Conservation (phyloP, 2,329 filamentous ascomycete genomes). For the Hypoxylon sp. region DNA sequence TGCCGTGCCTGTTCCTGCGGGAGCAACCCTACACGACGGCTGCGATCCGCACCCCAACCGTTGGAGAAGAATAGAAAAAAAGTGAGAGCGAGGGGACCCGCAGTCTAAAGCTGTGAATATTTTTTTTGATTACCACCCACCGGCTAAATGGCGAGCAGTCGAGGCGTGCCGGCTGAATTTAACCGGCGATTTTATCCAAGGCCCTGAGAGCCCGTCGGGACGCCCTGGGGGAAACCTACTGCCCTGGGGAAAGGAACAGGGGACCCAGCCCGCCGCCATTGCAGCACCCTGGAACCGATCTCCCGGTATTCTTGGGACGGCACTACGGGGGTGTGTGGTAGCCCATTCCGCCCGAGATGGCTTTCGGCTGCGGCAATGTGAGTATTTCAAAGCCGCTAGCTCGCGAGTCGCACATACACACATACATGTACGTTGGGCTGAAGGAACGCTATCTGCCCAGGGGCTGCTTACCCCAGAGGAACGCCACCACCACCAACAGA, state of each 20-base stretch:
- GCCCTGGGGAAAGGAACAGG: conserved; percentile 5
- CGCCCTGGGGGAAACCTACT: conserved; percentile 9
- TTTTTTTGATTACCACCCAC: conserved; percentile 11
- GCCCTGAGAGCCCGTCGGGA: conserved; percentile 42
- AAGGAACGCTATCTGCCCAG: conserved; percentile 16
- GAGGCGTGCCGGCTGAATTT: conserved; percentile 39
- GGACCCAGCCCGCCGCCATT: conserved; percentile 25
- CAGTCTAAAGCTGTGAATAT: conserved; percentile 14
- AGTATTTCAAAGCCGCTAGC: conserved; percentile 24
- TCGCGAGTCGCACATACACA: conserved; percentile 13
- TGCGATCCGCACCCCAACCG: conserved; percentile 38
- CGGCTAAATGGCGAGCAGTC: conserved; percentile 44
- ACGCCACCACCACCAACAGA: conserved; percentile 18
- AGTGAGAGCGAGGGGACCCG: conserved; percentile 25
- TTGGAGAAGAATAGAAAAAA: conserved; percentile 32
- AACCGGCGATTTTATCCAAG: conserved; percentile 44
- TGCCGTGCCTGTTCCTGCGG: conserved; percentile 42
- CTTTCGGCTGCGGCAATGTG: conserved; percentile 36
- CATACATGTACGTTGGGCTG: conserved; percentile 8
- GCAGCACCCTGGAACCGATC: conserved; percentile 44
- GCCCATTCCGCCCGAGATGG: conserved; percentile 30
- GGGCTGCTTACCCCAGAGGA: conserved; percentile 9
- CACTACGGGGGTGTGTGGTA: conserved; percentile 28
- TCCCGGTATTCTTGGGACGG: conserved; percentile 41
- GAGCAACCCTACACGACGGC: conserved; percentile 39